These are phyloP conservation scores for Oryza officinalis DNA, from an alignment of 176 grass and related monocot species.

Conservation along the genomic window DNA sequence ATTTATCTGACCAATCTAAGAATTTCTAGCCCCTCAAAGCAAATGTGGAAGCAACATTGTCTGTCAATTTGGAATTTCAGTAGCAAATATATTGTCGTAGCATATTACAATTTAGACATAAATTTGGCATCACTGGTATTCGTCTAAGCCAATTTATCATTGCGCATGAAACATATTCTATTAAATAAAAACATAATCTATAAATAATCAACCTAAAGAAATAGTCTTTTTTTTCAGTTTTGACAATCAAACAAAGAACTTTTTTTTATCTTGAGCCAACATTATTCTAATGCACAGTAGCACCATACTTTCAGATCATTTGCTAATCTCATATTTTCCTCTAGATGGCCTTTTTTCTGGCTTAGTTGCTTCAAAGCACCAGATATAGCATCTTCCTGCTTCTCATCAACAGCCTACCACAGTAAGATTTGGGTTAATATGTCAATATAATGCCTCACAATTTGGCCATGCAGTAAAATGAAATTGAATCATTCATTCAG, in stretches of 20 bases:
- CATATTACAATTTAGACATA: not conserved
- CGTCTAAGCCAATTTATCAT: no score
- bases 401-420: constrained; percentile 87
- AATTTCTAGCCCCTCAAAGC: not conserved
- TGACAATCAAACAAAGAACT: not conserved
- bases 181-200: not conserved
- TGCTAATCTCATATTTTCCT: constrained; percentile 75
- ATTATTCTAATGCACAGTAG: constrained; percentile 45
- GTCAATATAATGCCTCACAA: constrained; percentile 27
- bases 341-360: constrained; percentile 72
- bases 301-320: constrained; percentile 84
- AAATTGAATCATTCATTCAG: constrained; percentile 33
- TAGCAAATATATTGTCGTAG: not conserved
- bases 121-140: not conserved
- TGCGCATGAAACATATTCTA: not conserved
- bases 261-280: constrained; percentile 34
- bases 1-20: not conserved
- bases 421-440: constrained; percentile 35
- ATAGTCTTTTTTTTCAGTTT: not conserved
- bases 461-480: not conserved
- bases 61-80: not conserved
- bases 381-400: constrained; percentile 84
- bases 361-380: constrained; percentile 80
- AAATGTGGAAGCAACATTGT: not conserved
- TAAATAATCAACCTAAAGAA: not conserved